Conservation (phyloP, 768 basidiomycete species). For the Boletus huronensis region DNA sequence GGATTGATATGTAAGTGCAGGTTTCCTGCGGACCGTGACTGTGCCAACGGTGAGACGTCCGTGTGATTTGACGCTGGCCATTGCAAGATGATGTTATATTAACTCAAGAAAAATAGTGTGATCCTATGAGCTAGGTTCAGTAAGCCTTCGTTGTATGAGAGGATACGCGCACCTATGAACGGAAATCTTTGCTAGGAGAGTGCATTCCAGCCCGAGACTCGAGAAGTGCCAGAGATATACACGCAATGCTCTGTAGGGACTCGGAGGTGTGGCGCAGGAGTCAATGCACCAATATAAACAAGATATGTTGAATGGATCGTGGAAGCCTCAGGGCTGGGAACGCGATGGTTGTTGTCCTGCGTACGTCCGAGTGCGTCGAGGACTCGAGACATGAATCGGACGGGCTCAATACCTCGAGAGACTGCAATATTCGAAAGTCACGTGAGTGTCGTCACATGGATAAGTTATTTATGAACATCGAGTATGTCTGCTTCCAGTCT, state of each 20-base stretch:
- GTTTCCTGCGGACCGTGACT: constrained; percentile 50
- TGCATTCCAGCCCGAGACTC: constrained; percentile 23
- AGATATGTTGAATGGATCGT: constrained; percentile 16
- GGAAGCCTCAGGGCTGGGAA: constrained; percentile 5
- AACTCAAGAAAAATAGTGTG: constrained; percentile 4
- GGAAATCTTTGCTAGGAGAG: constrained; percentile 9
- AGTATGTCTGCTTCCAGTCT: too few species aligned
- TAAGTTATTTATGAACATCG: too few species aligned
- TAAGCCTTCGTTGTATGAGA: not conserved
- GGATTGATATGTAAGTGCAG: constrained; percentile 54
- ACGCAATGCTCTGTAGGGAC: constrained; percentile 7
- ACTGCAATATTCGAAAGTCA: constrained; percentile 20
- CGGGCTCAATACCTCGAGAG: constrained; percentile 14
- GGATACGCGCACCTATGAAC: constrained; percentile 20
- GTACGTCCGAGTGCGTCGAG: constrained; percentile 14
- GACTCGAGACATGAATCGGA: constrained; percentile 24
- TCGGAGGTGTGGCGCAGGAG: constrained; percentile 7
- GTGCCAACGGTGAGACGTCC: constrained; percentile 7
- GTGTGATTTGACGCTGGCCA: constrained; percentile 24
- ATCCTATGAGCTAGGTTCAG: constrained; percentile 11
- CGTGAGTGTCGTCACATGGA: constrained; percentile 16
- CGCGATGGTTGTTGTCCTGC: constrained; percentile 7
- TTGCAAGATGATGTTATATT: constrained; percentile 13
- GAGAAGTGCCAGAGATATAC: constrained; percentile 12
- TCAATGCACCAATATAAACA: constrained; percentile 22